Evolutionary conservation across 352 stramenopile species (phyloP).

Genomic region (Thalassiosira mediterranea): DNA sequence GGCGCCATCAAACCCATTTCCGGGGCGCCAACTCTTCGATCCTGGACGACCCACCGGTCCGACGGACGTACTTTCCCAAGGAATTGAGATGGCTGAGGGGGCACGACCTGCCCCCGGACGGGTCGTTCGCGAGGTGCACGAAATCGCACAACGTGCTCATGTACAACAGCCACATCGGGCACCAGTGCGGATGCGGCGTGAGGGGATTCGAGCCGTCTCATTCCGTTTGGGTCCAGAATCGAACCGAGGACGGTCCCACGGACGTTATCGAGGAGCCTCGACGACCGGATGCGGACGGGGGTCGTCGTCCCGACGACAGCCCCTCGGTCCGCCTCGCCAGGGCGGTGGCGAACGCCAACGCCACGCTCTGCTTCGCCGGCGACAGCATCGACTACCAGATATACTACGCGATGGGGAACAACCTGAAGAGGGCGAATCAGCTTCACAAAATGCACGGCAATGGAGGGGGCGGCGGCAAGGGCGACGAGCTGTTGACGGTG

Average conservation of each 20-base stretch:
- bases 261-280: not conserved
- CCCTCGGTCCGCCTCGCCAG: conserved; percentile 19
- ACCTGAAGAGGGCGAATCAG: conserved; percentile 26
- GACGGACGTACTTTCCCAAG: conserved; percentile 18
- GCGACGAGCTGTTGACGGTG: too few species aligned
- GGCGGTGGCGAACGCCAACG: conserved; percentile 23
- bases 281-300: too few species aligned
- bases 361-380: conserved; percentile 29
- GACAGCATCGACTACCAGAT: conserved; percentile 46
- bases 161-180: conserved; percentile 23
- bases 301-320: too few species aligned
- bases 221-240: conserved; percentile 24
- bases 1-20: not conserved
- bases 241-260: not conserved
- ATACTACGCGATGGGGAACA: conserved; percentile 26
- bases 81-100: conserved; percentile 22
- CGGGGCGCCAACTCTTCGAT: not conserved
- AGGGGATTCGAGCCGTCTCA: conserved; percentile 27
- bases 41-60: conserved; percentile 1
- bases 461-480: too few species aligned
- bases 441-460: conserved; percentile 27
- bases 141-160: conserved; percentile 11
- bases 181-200: conserved; percentile 40
- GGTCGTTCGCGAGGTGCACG: not conserved
- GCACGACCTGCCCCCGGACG: not conserved